phyloP scores from a whole-genome alignment of 805 yeast species.

The Yamadazyma paraphyllophila region DNA sequence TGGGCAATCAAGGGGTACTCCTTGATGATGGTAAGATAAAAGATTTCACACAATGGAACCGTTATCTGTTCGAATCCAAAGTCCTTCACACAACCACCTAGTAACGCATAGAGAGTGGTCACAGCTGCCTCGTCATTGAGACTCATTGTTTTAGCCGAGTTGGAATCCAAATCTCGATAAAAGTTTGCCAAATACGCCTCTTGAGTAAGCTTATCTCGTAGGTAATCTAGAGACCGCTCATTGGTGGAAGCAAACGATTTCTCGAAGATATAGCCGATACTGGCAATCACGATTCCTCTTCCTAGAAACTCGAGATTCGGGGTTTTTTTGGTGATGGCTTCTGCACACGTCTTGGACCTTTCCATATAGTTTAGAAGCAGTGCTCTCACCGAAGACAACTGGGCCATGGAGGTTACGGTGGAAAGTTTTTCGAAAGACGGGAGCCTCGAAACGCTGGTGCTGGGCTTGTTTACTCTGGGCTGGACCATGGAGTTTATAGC shows the following conservation, averaged over 20 bases:
- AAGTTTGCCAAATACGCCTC: slow-evolving; percentile 43
- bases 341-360: slow-evolving; percentile 61
- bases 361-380: slow-evolving; percentile 43
- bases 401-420: not conserved
- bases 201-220: slow-evolving; percentile 44
- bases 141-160: slow-evolving; percentile 14
- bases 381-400: not conserved
- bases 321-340: slow-evolving; percentile 34
- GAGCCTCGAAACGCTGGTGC: not conserved
- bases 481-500: slow-evolving; percentile 49
- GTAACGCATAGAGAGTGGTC: slow-evolving; percentile 52
- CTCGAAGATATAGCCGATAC: slow-evolving; percentile 63
- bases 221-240: slow-evolving; percentile 53
- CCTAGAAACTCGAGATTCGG: slow-evolving; percentile 60
- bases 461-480: slow-evolving; percentile 26
- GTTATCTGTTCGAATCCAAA: slow-evolving; percentile 76
- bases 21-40: slow-evolving; percentile 55
- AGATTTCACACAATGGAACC: slow-evolving; percentile 63
- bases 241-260: slow-evolving; percentile 55
- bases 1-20: slow-evolving; percentile 67
- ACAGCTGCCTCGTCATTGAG: slow-evolving; percentile 50
- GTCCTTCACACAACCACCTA: slow-evolving; percentile 74
- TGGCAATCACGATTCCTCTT: slow-evolving; percentile 48
- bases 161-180: slow-evolving; percentile 47
- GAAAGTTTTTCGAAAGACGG: slow-evolving; percentile 5